phyloP scores from a whole-genome alignment of 2,329 filamentous ascomycete genomes.

The Cryphonectria carpinicola region DNA sequence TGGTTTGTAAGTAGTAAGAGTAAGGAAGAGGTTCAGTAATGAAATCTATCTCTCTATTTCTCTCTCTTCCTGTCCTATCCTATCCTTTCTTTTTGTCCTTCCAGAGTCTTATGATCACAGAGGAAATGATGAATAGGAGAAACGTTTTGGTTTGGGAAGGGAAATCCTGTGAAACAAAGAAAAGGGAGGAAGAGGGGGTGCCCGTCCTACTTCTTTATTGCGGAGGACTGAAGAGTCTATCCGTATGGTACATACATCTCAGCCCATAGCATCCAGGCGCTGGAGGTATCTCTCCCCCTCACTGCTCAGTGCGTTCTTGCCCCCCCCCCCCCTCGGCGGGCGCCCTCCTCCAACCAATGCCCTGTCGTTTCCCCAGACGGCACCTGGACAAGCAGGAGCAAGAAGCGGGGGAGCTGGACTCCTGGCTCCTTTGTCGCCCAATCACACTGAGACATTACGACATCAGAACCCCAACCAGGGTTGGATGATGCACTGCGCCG shows the following conservation, averaged over 20 bases:
- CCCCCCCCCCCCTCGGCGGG: too few species aligned
- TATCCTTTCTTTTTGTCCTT: neutral
- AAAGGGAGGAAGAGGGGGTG: neutral
- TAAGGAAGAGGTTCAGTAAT: neutral
- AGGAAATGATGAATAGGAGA: neutral
- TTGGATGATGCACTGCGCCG: constrained; percentile 5
- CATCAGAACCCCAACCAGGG: constrained; percentile 4
- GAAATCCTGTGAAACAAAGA: neutral
- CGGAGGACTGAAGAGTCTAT: neutral
- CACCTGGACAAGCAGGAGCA: neutral
- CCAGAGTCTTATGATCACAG: neutral
- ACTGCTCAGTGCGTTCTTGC: neutral
- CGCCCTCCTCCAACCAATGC: neutral
- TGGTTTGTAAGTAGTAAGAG: neutral
- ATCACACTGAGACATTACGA: constrained; percentile 7
- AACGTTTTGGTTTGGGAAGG: neutral
- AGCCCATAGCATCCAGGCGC: neutral
- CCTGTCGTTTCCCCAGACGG: constrained; percentile 12
- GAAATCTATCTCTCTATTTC: neutral
- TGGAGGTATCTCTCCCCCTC: neutral
- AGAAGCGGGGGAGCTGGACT: neutral
- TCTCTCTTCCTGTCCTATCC: neutral
- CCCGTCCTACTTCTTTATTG: neutral
- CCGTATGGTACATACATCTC: neutral
- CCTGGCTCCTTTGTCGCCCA: neutral